Percentiles rank a stretch among this genome's conserved stretches.
Conservation (phyloP, 2,329 filamentous ascomycete species). For the Colletotrichum cuscutae region DNA sequence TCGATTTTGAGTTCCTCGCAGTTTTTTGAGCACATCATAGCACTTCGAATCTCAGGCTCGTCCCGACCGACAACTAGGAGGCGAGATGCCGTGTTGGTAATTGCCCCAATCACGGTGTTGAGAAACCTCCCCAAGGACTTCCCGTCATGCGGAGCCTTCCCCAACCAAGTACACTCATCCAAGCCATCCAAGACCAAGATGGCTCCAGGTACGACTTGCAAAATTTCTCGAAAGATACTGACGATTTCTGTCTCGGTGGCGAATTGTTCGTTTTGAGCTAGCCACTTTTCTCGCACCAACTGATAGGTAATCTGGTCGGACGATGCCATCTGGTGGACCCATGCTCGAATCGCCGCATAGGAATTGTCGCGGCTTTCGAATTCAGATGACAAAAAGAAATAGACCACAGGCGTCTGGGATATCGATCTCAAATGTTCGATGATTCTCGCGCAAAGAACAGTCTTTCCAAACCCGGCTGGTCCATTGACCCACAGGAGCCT, state of each 20-base stretch:
- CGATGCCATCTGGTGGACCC: too few species aligned
- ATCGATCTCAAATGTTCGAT: slow-evolving; percentile 37
- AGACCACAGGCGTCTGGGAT: slow-evolving; percentile 15
- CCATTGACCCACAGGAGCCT: slow-evolving; percentile 46
- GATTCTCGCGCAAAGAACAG: slow-evolving; percentile 43
- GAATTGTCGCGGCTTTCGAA: slow-evolving; percentile 39
- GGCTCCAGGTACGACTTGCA: slow-evolving; percentile 33
- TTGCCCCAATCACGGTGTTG: slow-evolving; percentile 6
- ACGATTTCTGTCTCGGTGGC: slow-evolving; percentile 37
- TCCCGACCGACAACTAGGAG: slow-evolving; percentile 40
- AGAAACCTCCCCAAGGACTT: slow-evolving; percentile 37
- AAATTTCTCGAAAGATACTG: slow-evolving; percentile 35
- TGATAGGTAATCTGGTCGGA: slow-evolving; percentile 12
- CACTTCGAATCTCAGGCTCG: slow-evolving; percentile 38
- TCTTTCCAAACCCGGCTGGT: slow-evolving; percentile 47
- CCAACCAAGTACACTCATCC: slow-evolving; percentile 44
- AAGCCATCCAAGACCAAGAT: slow-evolving; percentile 45
- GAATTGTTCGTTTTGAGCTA: not conserved
- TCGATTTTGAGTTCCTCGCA: slow-evolving; percentile 36
- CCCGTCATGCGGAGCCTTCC: not conserved
- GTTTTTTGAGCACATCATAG: not conserved
- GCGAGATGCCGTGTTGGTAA: not conserved
- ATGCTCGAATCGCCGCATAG: slow-evolving; percentile 40
- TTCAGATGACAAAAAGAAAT: slow-evolving; percentile 48
- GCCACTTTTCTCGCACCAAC: not conserved